A percentile compares a stretch with the other conserved stretches of the same genome.
Evolutionary conservation across 345 rosid species (phyloP).

Genomic region (Raphanus sativus): DNA sequence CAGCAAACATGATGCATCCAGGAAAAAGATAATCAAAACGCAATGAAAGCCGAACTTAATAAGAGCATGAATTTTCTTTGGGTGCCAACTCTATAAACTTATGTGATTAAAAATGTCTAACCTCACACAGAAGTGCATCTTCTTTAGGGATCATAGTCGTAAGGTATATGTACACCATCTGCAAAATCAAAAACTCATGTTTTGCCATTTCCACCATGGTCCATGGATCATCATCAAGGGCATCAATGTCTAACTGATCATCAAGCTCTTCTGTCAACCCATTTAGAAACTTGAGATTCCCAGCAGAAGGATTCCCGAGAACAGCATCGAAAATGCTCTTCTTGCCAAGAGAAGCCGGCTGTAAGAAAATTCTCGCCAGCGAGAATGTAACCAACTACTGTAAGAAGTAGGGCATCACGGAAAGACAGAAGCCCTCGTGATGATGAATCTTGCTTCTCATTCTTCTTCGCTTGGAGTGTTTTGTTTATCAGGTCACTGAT

Average conservation of each 20-base stretch:
- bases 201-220: no score
- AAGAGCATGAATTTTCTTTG: no score
- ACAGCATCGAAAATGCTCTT: constrained; percentile 84
- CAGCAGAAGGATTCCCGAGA: constrained; percentile 65
- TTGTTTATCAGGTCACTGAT: constrained; percentile 82
- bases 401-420: constrained; percentile 74
- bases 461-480: constrained; percentile 48
- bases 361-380: constrained; percentile 97
- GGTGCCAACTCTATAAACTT: no score
- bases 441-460: constrained; percentile 41
- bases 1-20: no score
- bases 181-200: no score
- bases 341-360: constrained; percentile 97
- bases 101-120: no score
- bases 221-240: constrained; percentile 95
- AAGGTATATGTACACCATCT: no score
- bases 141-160: no score
- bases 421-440: constrained; percentile 65
- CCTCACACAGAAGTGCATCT: no score
- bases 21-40: no score
- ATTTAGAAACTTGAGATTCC: constrained; percentile 69
- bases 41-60: no score
- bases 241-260: constrained; percentile 62
- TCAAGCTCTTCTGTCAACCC: constrained; percentile 65
- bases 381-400: constrained; percentile 69